Base-by-base conservation (phyloP, 345 rosid genomes). In the Brassica nigra region DNA sequence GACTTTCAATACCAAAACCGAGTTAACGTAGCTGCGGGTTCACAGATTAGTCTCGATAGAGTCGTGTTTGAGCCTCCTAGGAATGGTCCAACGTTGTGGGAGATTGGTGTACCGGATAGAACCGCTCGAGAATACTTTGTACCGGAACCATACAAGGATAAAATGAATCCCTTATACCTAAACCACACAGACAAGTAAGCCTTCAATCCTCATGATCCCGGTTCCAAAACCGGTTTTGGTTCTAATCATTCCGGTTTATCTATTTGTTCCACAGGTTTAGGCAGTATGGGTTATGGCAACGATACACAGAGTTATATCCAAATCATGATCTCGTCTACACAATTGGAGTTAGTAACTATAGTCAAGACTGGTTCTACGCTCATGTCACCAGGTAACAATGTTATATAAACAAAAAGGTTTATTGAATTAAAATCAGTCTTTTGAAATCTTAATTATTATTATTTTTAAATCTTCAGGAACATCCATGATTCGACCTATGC, bases 51-150 rank as follows among this genome's bases (percentile, higher is more conserved):
- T 44, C 77, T 95, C 54, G 89, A 84, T 3, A 76, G 33, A 14
- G 62, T 90, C 2, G 74, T 85, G 16, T 90, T 85, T 30, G 30
- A 79, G 55, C 96, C 98, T 15, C 99, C 95, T 6, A 89, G 99
- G 82, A 86, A 78, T 3, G 98, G 99, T 39, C 91, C 90, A 0
- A 95, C 99, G 1, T 29, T 90, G 18, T 93, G 97, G 97, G 96
- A 93, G 89, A 95, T 95, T 5, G 97, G 96, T 42, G 34, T 86
- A 67, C 92, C 98, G 3, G 93, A 93, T 55, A 85, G 98, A 30
- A 84, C 85, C 0, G 96, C 97, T 2, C 77, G 87, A 8, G 98
- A 93, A 69, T 95, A 86, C 81, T 89, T 74, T 54, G 81, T 95
- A 68, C 97, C 98, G 0, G 87, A 88, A 15, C 84, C 97, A 5